Base-by-base conservation (phyloP, 345 rosid genomes). In the Citrus mangshanensis region DNA sequence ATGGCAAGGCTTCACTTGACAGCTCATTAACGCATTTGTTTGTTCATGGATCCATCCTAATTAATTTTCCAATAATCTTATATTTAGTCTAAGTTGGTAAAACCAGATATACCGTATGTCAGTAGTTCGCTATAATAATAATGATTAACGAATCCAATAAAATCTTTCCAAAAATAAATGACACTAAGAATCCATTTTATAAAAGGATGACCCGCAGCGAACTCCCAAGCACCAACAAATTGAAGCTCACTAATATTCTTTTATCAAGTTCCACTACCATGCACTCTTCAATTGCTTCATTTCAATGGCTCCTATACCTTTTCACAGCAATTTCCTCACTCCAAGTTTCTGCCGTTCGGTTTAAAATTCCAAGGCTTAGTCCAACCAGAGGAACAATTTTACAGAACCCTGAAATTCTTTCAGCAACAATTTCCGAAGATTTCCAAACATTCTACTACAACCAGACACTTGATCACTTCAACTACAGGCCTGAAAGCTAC, bases 381-480 rank as follows among this genome's bases (percentile, higher is more conserved):
- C 40, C 73, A 12, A 68, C 34, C 13, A 51, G 72, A 27, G 64
- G 81, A 77, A 79, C 66, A 28, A 27, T 10, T 42, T 73, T 1
- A 34, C 27, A 9, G 0, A 30, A 34, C 54, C 71, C 79, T 18
- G 13, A 73, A 58, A 24, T 56, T 73, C 12, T 28, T 38, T 40
- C 79, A 18, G 28, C 59, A 38, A 58, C 85, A 7, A 21, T 21
- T 21, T 27, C 83, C 2, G 37, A 70, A 1, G 87, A 81, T 55
- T 76, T 80, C 58, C 0, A 82, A 28, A 83, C 89, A 4, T 78
- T 71, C 27, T 82, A 77, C 56, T 86, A 62, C 79, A 74, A 61
- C 4, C 93, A 89, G 56, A 88, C 77, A 38, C 88, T 91, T 1
- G 93, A 91, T 72, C 95, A 91, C 70, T 89, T 91, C 82, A 86